Conservation (phyloP, 2,329 filamentous ascomycete genomes). For the Colletotrichum tropicale region DNA sequence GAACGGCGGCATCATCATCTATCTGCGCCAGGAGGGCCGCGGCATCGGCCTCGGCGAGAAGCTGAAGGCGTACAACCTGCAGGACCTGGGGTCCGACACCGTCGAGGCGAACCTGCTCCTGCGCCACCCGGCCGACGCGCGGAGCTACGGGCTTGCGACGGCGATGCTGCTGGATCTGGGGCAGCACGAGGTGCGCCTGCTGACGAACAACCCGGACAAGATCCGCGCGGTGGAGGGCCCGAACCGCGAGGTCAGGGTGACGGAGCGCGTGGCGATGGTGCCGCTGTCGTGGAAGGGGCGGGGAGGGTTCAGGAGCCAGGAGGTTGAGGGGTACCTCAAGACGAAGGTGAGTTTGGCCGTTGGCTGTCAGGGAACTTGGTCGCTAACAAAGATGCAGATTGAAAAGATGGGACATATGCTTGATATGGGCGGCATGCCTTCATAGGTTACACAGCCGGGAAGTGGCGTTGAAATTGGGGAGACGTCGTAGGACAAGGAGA, state of each 20-base stretch:
- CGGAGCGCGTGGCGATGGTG: slow-evolving; percentile 92
- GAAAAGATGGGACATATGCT: slow-evolving; percentile 88
- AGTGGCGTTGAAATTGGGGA: not conserved
- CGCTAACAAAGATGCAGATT: slow-evolving; percentile 56
- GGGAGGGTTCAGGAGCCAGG: slow-evolving; percentile 82
- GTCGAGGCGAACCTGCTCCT: slow-evolving; percentile 94
- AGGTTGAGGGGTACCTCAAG: slow-evolving; percentile 92
- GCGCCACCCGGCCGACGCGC: slow-evolving; percentile 90
- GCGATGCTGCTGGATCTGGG: slow-evolving; percentile 91
- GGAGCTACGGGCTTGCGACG: slow-evolving; percentile 95
- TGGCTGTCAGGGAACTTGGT: not conserved
- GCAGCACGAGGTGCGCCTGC: slow-evolving; percentile 75
- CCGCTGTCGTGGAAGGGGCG: slow-evolving; percentile 90
- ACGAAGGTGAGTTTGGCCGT: slow-evolving; percentile 74
- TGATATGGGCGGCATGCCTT: slow-evolving; percentile 48
- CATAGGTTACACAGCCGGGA: not conserved
- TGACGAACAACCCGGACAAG: slow-evolving; percentile 99
- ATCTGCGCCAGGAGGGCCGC: slow-evolving; percentile 92
- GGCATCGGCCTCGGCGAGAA: slow-evolving; percentile 96
- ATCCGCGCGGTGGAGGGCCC: slow-evolving; percentile 93
- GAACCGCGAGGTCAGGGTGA: slow-evolving; percentile 84
- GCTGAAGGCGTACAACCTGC: slow-evolving; percentile 96
- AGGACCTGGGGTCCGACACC: slow-evolving; percentile 96
- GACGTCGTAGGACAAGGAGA: not conserved
- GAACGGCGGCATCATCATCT: slow-evolving; percentile 84